Evolutionary conservation across 768 basidiomycete species (phyloP), one percentile per base, ranked within the genome.

Genomic region (Podaxis sp.): DNA sequence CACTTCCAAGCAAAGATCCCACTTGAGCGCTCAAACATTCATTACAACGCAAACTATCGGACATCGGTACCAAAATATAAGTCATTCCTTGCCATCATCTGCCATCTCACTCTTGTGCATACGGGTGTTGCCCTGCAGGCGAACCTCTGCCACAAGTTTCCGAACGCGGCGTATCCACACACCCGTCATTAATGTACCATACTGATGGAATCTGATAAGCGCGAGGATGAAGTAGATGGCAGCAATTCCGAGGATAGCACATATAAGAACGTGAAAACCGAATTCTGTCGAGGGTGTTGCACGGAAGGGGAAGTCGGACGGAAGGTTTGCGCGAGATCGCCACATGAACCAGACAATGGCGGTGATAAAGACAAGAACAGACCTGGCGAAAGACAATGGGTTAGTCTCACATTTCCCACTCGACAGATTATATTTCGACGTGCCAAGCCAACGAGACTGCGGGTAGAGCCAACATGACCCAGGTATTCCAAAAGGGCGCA

Each of bases 391-490:
- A 33, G 26, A 52, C 11, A 24, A 1, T 52, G 13, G 15, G 4
- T 28, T 28, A 17, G 12, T 28, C 7, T 22, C 12, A 15, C 26
- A 9, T 12, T 12, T 28, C 15, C 4, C 17, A 9, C 22, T 26
- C 12, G 11, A 52, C 12, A 12, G 26, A 33, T 17, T n/a, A 33
- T 4, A 52, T 30, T 12, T 22, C 9, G 49, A 56, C 68, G 24
- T 61, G 84, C 86, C 86, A 88, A 2, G 83, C 77, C 33, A 88
- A 79, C 84, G 85, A 88, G 15, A 85, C 66, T 0, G 80, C 82
- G 0, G 87, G 87, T 76, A 85, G 80, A 0, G 87, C 83, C 26
- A 88, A 76, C 9, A 88, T 61, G 1, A 88, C 82, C 87, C 87
- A 88, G 4, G 87, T 82, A 64, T 89, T 90, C 88, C 88, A 78